Evolutionary conservation across 2,329 filamentous ascomycete genomes (phyloP), one percentile per base, ranked within the genome.

Genomic region (Anthostomella pinea): DNA sequence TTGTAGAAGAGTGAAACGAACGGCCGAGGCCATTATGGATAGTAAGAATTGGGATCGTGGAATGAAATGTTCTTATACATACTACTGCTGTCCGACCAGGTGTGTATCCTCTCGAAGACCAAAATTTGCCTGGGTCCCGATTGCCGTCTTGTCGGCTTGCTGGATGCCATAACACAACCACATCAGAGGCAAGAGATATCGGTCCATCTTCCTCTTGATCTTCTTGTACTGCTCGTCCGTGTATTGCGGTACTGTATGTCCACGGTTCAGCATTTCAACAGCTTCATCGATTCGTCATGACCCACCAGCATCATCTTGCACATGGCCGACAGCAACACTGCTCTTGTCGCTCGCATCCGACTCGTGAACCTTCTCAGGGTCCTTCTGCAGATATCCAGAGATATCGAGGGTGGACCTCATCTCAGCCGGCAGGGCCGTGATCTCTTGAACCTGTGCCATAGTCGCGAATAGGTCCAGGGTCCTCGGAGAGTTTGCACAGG

Each of bases 151-250:
- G 50, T 72, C 68, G 1, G 61, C 64, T 45, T 72, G 69, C 43
- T 73, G 70, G 31, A 72, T 66, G 22, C 69, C 69, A 39, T 71
- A 72, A 45, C 67, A 70, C 6, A 64, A 52, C 61, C 65, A 72
- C 67, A 72, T 72, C 26, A 72, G 48, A 1, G 68, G 68, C 1
- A 71, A 57, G 11, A 72, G 53, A 39, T 65, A 69, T n/a, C 56
- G 56, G 42, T 72, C 68, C 13, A 67, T 60, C 43, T 71, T 71
- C 19, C 53, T 51, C 45, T 59, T 62, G 9, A 67, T 46, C 27
- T 54, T 59, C 33, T 57, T 60, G 39, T 64, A 68, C 37, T 67
- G 45, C 25, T 65, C 57, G 1, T 64, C 59, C 3, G 63, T 60
- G 38, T 63, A 66, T 38, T 37, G 21, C 11, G 29, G 31, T 17